Evolutionary conservation across 2,329 filamentous ascomycete species (phyloP).

Genomic region (Cordyceps javanica): DNA sequence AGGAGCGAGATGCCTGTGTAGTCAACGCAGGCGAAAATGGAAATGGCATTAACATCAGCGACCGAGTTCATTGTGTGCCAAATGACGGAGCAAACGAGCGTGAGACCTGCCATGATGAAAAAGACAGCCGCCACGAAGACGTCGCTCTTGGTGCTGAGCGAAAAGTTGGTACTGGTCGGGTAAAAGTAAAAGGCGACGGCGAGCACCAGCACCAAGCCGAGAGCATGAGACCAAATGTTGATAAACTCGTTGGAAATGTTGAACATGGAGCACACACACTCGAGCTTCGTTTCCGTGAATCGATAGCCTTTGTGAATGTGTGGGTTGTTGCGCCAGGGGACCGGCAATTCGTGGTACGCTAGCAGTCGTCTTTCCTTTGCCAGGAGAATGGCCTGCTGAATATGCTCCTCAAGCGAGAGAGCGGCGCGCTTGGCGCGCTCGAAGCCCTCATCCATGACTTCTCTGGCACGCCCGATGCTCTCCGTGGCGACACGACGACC

Average conservation of each 20-base stretch:
- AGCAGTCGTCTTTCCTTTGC: slow-evolving; percentile 79
- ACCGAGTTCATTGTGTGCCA: slow-evolving; percentile 99
- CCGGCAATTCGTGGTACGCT: slow-evolving; percentile 80
- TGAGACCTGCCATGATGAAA: slow-evolving; percentile 94
- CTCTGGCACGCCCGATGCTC: slow-evolving; percentile 65
- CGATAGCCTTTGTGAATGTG: slow-evolving; percentile 90
- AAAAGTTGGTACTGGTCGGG: slow-evolving; percentile 80
- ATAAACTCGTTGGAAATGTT: slow-evolving; percentile 85
- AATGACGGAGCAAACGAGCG: slow-evolving; percentile 86
- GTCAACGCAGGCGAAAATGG: slow-evolving; percentile 94
- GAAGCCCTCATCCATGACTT: slow-evolving; percentile 73
- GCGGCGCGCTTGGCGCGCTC: slow-evolving; percentile 78
- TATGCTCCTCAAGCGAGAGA: slow-evolving; percentile 74
- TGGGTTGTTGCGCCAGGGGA: slow-evolving; percentile 91
- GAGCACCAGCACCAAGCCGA: slow-evolving; percentile 84
- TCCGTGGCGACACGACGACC: slow-evolving; percentile 77
- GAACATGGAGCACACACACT: slow-evolving; percentile 80
- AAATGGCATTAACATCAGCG: slow-evolving; percentile 80
- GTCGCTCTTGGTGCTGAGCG: slow-evolving; percentile 77
- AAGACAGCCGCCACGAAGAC: slow-evolving; percentile 88
- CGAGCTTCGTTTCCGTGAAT: slow-evolving; percentile 85
- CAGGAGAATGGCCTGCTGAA: slow-evolving; percentile 68
- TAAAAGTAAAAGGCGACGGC: slow-evolving; percentile 94
- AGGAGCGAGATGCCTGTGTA: slow-evolving; percentile 96
- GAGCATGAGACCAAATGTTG: slow-evolving; percentile 95